Evolutionary conservation across 2,329 filamentous ascomycete species (phyloP).

Genomic region (Aspergillus unguis): DNA sequence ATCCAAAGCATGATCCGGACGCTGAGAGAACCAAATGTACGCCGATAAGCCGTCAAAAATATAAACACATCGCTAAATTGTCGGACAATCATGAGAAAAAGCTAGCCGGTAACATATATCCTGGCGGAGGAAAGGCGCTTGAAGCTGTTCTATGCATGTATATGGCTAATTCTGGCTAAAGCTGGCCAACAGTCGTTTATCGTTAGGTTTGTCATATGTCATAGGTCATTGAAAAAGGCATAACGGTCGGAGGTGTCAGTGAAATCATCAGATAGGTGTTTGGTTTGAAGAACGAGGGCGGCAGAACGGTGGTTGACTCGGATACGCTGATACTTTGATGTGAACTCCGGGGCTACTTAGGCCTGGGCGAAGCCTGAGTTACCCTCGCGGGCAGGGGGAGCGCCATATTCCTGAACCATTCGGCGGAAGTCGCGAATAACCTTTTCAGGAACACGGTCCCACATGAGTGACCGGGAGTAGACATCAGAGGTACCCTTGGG

Average conservation of each 20-base stretch:
- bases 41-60: constrained; percentile 18
- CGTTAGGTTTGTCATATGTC: constrained; percentile 5
- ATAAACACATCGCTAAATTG: constrained; percentile 25
- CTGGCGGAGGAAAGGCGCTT: constrained; percentile 20
- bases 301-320: constrained; percentile 15
- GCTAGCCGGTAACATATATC: constrained; percentile 22
- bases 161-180: constrained; percentile 25
- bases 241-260: constrained; percentile 12
- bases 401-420: constrained; percentile 74
- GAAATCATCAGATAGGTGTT: constrained; percentile 12
- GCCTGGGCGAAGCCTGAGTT: constrained; percentile 18
- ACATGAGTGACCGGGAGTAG: constrained; percentile 86
- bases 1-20: constrained; percentile 12
- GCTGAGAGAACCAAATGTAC: constrained; percentile 17
- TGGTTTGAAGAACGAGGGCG: constrained; percentile 7
- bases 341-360: constrained; percentile 12
- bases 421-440: constrained; percentile 90
- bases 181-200: constrained; percentile 21
- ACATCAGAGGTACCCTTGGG: constrained; percentile 70
- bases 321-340: constrained; percentile 4
- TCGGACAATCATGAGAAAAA: constrained; percentile 15
- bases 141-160: constrained; percentile 26
- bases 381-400: constrained; percentile 33
- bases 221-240: constrained; percentile 9
- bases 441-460: constrained; percentile 89